These are phyloP conservation scores for Penicillium antarcticum DNA, from an alignment of 495 filamentous ascomycete genomes.

Conservation along the genomic window DNA sequence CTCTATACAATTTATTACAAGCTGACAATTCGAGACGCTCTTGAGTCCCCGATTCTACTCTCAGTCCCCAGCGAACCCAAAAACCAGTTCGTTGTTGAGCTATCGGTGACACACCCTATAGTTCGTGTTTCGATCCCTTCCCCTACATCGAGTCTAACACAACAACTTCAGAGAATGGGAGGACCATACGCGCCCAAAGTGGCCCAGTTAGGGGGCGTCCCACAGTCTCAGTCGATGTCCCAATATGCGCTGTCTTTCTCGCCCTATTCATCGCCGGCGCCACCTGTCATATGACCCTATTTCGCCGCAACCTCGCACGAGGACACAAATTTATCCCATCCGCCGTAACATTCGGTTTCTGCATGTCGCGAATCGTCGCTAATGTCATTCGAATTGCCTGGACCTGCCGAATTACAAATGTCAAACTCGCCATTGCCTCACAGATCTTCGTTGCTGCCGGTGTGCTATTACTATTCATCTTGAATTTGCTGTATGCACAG, in stretches of 20 bases:
- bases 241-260: conserved; percentile 63
- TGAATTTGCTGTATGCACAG: conserved; percentile 78
- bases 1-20: background rate
- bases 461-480: conserved; percentile 71
- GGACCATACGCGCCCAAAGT: conserved; percentile 39
- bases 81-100: too few species aligned
- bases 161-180: conserved; percentile 9
- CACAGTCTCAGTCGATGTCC: conserved; percentile 54
- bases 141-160: background rate
- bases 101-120: background rate
- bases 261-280: conserved; percentile 59
- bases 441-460: conserved; percentile 75
- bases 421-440: conserved; percentile 64
- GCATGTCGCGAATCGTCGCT: conserved; percentile 64
- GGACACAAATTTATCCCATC: conserved; percentile 71
- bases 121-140: background rate
- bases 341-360: conserved; percentile 73
- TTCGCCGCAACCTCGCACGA: conserved; percentile 53
- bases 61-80: background rate
- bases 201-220: conserved; percentile 61
- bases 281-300: conserved; percentile 61
- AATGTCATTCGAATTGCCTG: conserved; percentile 60
- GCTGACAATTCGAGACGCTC: background rate
- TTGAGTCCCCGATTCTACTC: background rate
- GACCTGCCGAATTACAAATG: conserved; percentile 36